Evolutionary conservation across 2,329 filamentous ascomycete genomes (phyloP).

Genomic region (Beauveria varroae): DNA sequence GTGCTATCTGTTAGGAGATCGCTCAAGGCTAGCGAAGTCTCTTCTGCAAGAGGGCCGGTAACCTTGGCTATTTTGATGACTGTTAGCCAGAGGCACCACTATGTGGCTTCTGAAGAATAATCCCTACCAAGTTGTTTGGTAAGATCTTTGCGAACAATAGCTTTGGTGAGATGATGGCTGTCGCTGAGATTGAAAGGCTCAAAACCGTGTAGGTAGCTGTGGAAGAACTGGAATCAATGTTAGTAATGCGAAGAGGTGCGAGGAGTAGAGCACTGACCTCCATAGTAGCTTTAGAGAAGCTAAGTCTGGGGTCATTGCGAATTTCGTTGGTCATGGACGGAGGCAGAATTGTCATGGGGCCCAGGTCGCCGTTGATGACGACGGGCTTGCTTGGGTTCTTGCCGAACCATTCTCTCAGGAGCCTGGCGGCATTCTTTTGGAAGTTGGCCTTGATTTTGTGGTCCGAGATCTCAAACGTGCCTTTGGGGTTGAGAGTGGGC

Average conservation of each 20-base stretch:
- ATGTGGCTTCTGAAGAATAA: neutral
- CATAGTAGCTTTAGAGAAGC: slow-evolving; percentile 12
- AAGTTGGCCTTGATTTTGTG: neutral
- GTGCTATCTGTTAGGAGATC: slow-evolving; percentile 8
- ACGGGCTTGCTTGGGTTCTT: slow-evolving; percentile 9
- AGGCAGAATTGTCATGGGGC: slow-evolving; percentile 16
- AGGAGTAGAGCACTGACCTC: neutral
- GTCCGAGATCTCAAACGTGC: slow-evolving; percentile 1
- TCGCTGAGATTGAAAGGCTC: slow-evolving; percentile 7
- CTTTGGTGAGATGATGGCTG: slow-evolving; percentile 10
- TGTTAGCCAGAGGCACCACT: neutral
- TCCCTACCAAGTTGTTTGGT: slow-evolving; percentile 15
- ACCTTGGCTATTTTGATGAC: slow-evolving; percentile 1
- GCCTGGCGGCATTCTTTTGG: neutral
- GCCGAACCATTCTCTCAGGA: slow-evolving; percentile 9
- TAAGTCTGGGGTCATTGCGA: slow-evolving; percentile 16
- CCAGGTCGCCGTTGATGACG: slow-evolving; percentile 13
- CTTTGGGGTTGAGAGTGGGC: slow-evolving; percentile 9
- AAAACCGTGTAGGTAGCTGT: slow-evolving; percentile 14
- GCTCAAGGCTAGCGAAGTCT: slow-evolving; percentile 6
- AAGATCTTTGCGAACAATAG: slow-evolving; percentile 15
- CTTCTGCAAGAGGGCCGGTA: slow-evolving; percentile 8
- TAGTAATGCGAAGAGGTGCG: neutral
- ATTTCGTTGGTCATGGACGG: slow-evolving; percentile 15
- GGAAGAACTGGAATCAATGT: slow-evolving; percentile 6